A percentile compares a stretch with the other conserved stretches of the same genome.
These are phyloP conservation scores for Naganishia randhawae DNA, from an alignment of 768 basidiomycete genomes.

Conservation along the genomic window DNA sequence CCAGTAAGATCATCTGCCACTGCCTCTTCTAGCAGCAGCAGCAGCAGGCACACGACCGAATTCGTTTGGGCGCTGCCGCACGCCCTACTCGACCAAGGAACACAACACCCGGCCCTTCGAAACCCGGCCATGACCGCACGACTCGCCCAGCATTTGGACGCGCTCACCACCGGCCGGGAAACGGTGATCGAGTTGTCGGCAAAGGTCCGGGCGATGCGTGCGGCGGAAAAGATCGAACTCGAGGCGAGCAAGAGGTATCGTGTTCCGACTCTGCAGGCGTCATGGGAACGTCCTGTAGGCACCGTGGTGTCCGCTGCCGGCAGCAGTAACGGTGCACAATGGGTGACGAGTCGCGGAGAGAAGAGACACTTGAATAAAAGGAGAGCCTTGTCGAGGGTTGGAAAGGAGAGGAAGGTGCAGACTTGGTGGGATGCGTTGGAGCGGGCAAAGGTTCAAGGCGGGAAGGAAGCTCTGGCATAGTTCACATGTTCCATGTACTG, in stretches of 20 bases:
- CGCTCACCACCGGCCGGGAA: conserved; percentile 7
- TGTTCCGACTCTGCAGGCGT: neutral
- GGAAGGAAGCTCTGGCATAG: neutral
- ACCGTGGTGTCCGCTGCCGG: neutral
- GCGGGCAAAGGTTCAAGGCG: neutral
- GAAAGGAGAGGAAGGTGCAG: conserved; percentile 25
- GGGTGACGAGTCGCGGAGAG: conserved; percentile 23
- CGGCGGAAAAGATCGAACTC: neutral
- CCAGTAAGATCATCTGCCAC: neutral
- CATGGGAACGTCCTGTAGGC: conserved; percentile 11
- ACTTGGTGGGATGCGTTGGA: conserved; percentile 14
- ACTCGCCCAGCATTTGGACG: conserved; percentile 2
- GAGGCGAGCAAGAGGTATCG: conserved; percentile 1
- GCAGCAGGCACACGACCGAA: neutral
- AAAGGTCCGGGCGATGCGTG: neutral
- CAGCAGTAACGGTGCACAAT: conserved; percentile 4
- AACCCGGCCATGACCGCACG: neutral
- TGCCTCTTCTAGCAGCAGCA: neutral
- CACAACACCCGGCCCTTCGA: neutral
- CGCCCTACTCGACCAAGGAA: neutral
- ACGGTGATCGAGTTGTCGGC: conserved; percentile 8
- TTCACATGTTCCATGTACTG: neutral
- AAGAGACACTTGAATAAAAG: conserved; percentile 27
- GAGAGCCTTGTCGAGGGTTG: conserved; percentile 21
- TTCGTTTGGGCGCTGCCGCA: conserved; percentile 23